Evolutionary conservation across 495 filamentous ascomycete genomes (phyloP).

Genomic region (Aspergillus leporis): DNA sequence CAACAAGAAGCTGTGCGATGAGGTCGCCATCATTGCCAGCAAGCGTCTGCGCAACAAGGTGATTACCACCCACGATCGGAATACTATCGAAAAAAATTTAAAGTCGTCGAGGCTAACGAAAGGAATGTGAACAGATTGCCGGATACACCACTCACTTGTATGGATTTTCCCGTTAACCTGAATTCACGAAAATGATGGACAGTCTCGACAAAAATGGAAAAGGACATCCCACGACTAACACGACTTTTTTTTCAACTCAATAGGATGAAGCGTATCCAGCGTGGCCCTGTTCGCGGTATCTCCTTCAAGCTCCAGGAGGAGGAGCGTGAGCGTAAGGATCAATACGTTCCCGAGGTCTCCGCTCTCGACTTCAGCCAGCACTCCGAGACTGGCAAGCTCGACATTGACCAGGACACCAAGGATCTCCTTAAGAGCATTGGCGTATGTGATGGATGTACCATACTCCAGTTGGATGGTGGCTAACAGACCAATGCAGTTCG

Average conservation of each 20-base stretch:
- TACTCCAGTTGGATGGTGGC: neutral
- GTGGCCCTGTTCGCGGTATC: constrained; percentile 98
- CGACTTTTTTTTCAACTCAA: constrained; percentile 4
- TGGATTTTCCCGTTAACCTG: constrained; percentile 7
- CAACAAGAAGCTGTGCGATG: constrained; percentile 99
- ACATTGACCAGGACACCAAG: constrained; percentile 96
- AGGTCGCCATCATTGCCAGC: constrained; percentile 98
- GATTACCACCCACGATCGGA: constrained; percentile 17
- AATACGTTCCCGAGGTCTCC: constrained; percentile 98
- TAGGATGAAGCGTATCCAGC: constrained; percentile 96
- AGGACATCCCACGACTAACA: constrained; percentile 9
- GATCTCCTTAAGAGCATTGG: constrained; percentile 96
- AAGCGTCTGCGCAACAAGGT: constrained; percentile 99
- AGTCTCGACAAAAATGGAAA: neutral
- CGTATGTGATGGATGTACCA: constrained; percentile 59
- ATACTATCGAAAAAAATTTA: neutral
- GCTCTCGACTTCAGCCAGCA: constrained; percentile 93
- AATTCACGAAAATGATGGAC: neutral
- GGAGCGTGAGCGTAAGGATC: constrained; percentile 99
- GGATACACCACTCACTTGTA: constrained; percentile 81
- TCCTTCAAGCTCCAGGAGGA: constrained; percentile 99
- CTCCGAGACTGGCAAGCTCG: constrained; percentile 83
- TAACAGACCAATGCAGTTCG: constrained; percentile 61
- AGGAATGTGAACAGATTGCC: constrained; percentile 71
- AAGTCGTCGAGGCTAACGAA: neutral